Percentiles rank a stretch among this genome's conserved stretches.
Conservation (phyloP, 23 red algal species). For the Gracilaria gracilis region DNA sequence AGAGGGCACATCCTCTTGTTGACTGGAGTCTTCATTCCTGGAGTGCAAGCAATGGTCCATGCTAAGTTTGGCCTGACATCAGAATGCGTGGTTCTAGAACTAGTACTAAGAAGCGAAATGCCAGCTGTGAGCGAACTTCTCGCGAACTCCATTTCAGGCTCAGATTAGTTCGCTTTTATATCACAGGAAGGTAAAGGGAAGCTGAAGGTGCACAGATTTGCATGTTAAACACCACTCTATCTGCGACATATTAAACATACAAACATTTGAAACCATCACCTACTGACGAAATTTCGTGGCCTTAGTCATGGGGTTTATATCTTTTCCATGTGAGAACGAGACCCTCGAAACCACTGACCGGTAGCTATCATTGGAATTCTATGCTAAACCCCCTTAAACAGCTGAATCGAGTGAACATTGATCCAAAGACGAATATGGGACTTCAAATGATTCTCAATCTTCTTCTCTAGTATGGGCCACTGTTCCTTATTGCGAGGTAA, state of each 20-base stretch:
- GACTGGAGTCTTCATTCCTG: conserved; percentile 86
- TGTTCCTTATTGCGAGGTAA: no score
- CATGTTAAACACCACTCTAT: conserved; percentile 1
- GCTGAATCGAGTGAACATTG: no score
- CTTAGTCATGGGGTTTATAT: no score
- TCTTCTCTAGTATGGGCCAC: no score
- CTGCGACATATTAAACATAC: not conserved
- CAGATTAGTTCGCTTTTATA: conserved; percentile 23
- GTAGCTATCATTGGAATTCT: no score
- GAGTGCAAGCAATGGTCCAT: conserved; percentile 71
- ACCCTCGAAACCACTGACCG: no score
- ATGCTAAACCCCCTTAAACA: no score
- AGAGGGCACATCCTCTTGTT: conserved; percentile 86
- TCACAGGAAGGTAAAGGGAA: not conserved
- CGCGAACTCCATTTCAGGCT: conserved; percentile 70
- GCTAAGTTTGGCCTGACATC: conserved; percentile 65
- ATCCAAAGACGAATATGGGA: no score
- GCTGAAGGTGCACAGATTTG: not conserved
- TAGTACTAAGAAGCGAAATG: conserved; percentile 82
- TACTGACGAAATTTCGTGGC: not conserved
- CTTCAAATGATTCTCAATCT: no score
- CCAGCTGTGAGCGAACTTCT: conserved; percentile 80
- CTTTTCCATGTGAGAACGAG: no score
- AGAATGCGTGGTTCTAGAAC: conserved; percentile 80
- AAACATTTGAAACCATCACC: not conserved